Base-by-base conservation (phyloP, 192 early-diverging fungal genomes). In the Coemansia sp. region DNA sequence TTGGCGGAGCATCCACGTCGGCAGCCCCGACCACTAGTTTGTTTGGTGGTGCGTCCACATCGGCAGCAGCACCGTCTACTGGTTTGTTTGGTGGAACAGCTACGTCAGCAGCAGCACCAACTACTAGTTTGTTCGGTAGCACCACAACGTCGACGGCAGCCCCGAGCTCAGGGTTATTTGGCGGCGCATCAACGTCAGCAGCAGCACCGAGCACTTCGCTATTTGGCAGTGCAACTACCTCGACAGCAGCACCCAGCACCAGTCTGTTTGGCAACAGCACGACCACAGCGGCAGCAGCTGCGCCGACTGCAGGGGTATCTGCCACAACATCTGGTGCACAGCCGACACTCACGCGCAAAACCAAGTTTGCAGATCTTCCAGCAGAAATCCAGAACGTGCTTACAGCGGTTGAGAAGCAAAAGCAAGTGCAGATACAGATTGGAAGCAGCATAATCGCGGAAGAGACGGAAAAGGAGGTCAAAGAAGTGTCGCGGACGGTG, bases 381-480 rank as follows among this genome's bases (percentile, higher is more conserved):
- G n/a, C 19, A 17, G 53, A 57, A 31, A 38, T 78, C 6, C 75
- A 69, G 17, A 57, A 65, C 59, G 37, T 62, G 36, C 69, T 78
- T n/a, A 53, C 26, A n/a, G 49, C 57, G 2, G 68, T 78, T 5
- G 75, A 78, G 62, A 61, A 46, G 52, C 62, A 72, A 19, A 78
- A 78, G 62, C 69, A 72, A 49, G 75, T 69, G 50, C 75, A 78
- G 62, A 48, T 78, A 10, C 75, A 78, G 22, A 78, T 77, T 19
- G 75, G 69, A 55, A 66, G 52, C 58, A 68, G 62, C 59, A 77
- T 77, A 10, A 52, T 68, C 6, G 69, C 47, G 1, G 62, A 62
- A n/a, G 69, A 71, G 51, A 77, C 75, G 5, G 74, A 71, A 28
- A 47, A 65, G 6, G 69, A 64, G 25, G 54, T 71, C 2, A 15